Conservation (phyloP, 352 stramenopile species). For the Pythium volutum region DNA sequence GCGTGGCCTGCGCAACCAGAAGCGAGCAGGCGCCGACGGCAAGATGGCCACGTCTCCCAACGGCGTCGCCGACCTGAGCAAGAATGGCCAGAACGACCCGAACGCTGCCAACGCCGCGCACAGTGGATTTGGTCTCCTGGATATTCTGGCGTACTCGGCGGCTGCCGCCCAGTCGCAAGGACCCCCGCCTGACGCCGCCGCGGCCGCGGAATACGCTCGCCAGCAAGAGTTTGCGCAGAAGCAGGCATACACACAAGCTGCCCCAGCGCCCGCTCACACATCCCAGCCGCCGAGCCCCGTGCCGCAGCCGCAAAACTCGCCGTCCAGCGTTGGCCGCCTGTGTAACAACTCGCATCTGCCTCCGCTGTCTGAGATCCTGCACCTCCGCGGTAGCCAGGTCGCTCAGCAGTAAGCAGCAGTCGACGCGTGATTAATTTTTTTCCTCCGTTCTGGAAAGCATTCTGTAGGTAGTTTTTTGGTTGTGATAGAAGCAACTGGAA, state of each 20-base stretch:
- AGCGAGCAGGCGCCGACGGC: constrained; percentile 33
- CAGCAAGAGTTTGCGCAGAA: constrained; percentile 20
- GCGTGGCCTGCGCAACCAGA: constrained; percentile 72
- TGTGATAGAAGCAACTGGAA: constrained; percentile 29
- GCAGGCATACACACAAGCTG: constrained; percentile 10
- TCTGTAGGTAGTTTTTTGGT: constrained; percentile 22
- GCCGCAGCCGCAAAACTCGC: constrained; percentile 4
- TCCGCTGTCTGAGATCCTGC: constrained; percentile 68
- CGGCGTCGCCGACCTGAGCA: constrained; percentile 54
- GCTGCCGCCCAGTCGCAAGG: constrained; percentile 30
- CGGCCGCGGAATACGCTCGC: constrained; percentile 23
- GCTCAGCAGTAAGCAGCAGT: constrained; percentile 21
- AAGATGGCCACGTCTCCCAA: constrained; percentile 52
- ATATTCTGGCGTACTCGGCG: constrained; percentile 67
- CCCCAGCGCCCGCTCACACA: background rate
- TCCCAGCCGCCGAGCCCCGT: constrained; percentile 14
- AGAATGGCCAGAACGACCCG: constrained; percentile 33
- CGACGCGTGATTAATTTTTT: constrained; percentile 2
- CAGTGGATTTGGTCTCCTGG: constrained; percentile 51
- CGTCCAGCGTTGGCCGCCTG: constrained; percentile 23
- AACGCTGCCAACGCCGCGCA: constrained; percentile 21
- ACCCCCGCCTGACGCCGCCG: constrained; percentile 13
- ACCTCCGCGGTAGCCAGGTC: constrained; percentile 47
- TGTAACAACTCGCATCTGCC: constrained; percentile 56
- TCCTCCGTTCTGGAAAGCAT: constrained; percentile 8